phyloP scores from a whole-genome alignment of 768 basidiomycete genomes.

The Russula griseocarnosa region DNA sequence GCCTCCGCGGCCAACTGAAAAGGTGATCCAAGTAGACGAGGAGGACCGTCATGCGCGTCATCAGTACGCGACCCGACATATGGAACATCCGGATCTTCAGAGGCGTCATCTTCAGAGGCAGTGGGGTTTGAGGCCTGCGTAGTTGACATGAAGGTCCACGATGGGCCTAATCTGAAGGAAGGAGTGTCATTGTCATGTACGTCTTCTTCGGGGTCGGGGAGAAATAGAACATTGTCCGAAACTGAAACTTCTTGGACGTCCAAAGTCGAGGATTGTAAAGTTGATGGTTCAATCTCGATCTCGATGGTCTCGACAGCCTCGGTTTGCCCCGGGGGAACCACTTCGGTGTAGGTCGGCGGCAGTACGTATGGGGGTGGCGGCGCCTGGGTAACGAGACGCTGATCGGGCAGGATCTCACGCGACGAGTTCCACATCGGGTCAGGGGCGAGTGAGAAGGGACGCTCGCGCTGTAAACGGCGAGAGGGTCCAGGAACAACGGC shows the following conservation, averaged over 20 bases:
- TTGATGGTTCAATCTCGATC: neutral
- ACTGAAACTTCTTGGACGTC: neutral
- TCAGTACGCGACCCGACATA: too few relatives aligned
- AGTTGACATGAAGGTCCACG: too few relatives aligned
- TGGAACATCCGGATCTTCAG: too few relatives aligned
- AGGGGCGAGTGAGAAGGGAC: neutral
- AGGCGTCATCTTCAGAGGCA: too few relatives aligned
- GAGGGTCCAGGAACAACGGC: neutral
- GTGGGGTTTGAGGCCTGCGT: too few relatives aligned
- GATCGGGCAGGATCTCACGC: neutral
- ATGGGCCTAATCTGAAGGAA: too few relatives aligned
- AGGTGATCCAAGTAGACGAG: too few relatives aligned
- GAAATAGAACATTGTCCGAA: neutral
- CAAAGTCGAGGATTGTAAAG: neutral
- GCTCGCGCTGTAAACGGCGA: constrained; percentile 15
- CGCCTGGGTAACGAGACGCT: neutral
- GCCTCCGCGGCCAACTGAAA: too few relatives aligned
- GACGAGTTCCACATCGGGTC: constrained; percentile 18
- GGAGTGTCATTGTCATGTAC: too few relatives aligned
- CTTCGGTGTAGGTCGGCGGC: neutral
- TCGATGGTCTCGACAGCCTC: too few relatives aligned
- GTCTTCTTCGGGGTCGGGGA: neutral
- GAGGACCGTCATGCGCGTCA: neutral
- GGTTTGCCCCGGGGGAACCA: neutral
- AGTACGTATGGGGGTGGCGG: neutral